Evolutionary conservation across 306 rosid species (phyloP), one percentile per base, ranked within the genome.

Genomic region (Quercus variabilis): DNA sequence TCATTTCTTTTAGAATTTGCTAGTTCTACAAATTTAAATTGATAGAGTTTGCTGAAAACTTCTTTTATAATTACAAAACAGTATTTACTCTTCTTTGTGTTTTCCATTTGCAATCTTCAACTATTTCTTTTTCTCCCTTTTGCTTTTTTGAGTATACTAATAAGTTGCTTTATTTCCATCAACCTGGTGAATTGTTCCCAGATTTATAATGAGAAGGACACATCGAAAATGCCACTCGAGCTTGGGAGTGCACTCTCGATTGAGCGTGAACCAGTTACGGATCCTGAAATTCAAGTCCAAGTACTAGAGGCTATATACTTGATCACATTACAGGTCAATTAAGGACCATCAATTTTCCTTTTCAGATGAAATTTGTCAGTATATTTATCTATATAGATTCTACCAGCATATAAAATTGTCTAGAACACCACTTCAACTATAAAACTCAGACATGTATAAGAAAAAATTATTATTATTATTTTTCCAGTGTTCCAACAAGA

Each of bases 201-300:
- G 97, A 81, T 94, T 78, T 94, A 91, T 77, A 86, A 76, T 65
- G 88, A 91, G 83, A 86, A 88, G 80, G 99, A 92, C 86, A 88
- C 92, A 35, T 88, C 76, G 11, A 92, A 92, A 86, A 94, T 94
- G 99, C 99, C 97, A 68, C 95, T 88, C 85, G 99, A 94, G 83
- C 92, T 94, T 80, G 90, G 86, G 65, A 87, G 90, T 78, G 99
- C 88, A 28, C 99, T 94, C 57, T 85, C 93, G n/a, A 94, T 94
- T 77, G 97, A 94, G 79, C 97, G 97, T 11, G 99, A 94, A 70
- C 84, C 89, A 60, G 93, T 88, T 81, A 77, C 55, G 33, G 97
- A 94, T 87, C 91, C 93, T 21, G 93, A 92, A 77, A 88, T 94
- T 85, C 93, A 95, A 68, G 83, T 76, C 83, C 95, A 94, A 83